These are phyloP conservation scores for Bondarzewia mesenterica DNA, from an alignment of 1,284 basidiomycete species.

Conservation along the genomic window DNA sequence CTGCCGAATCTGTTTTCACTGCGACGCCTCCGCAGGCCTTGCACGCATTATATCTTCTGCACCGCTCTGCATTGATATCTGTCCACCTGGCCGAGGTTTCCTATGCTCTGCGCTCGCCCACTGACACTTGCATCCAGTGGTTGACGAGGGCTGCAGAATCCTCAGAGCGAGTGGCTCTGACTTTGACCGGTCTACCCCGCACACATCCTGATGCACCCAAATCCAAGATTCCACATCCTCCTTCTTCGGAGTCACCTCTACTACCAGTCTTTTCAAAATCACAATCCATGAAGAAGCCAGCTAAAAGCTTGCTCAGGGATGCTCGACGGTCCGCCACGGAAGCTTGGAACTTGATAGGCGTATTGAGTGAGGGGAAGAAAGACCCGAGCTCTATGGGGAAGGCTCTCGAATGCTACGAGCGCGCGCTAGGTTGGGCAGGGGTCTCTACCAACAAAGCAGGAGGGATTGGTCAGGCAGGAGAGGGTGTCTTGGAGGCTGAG, in stretches of 20 bases:
- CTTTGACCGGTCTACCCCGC: constrained; percentile 38
- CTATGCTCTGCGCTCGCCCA: constrained; percentile 43
- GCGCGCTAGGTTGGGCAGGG: constrained; percentile 59
- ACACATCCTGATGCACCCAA: constrained; percentile 28
- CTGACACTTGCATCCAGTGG: constrained; percentile 43
- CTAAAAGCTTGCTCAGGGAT: constrained; percentile 56
- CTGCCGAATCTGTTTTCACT: constrained; percentile 34
- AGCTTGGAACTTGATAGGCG: constrained; percentile 55
- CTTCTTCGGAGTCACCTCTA: constrained; percentile 35
- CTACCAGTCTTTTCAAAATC: constrained; percentile 37
- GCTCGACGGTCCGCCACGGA: constrained; percentile 61
- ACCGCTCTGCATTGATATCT: constrained; percentile 64
- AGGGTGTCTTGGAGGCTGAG: constrained; percentile 46
- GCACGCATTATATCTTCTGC: constrained; percentile 62
- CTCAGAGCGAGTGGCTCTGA: constrained; percentile 56
- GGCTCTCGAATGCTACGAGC: constrained; percentile 49
- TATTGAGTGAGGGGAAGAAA: constrained; percentile 34
- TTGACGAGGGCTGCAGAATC: constrained; percentile 53
- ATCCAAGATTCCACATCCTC: constrained; percentile 32
- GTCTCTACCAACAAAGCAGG: constrained; percentile 27
- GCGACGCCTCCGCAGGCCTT: constrained; percentile 50
- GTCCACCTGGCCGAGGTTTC: constrained; percentile 73
- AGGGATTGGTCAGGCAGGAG: constrained; percentile 33
- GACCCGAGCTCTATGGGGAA: constrained; percentile 25
- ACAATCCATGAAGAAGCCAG: constrained; percentile 43